Base-by-base conservation (phyloP, 2,329 filamentous ascomycete genomes). In the Hysterium pulicare region DNA sequence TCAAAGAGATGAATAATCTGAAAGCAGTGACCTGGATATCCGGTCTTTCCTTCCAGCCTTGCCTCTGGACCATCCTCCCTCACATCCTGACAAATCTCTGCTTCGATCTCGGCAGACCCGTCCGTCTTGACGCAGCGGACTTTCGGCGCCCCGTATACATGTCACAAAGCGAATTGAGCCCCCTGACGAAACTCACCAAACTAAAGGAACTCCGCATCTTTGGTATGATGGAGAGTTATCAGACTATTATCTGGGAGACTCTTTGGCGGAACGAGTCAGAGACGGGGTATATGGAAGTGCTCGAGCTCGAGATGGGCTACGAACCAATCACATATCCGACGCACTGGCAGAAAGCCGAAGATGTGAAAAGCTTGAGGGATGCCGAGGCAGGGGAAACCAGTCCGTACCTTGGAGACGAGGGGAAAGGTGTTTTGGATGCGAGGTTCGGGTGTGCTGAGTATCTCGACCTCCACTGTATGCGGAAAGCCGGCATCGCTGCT, bases 391-490 rank as follows among this genome's bases (percentile, higher is more conserved):
- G 36, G 7, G 4, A 16, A 28, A 16, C 15, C 30, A n/a, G 24
- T 40, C 15, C 30, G 4, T 30, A 1, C 41, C 62, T 57, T 35
- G 62, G 62, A 7, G 31, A 50, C 1, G 56, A 61, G 15, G 62
- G 62, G 7, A 57, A 53, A 19, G 62, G 61, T 2, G 36, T 53
- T 3, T 41, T 66, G 5, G 55, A 66, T 44, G 51, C 58, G 38
- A 33, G 30, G 0, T 48, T 56, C 19, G 62, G 62, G 1, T 54
- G 50, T 20, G 61, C 61, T n/a, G 61, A 66, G 34, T 66, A 66
- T 31, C 57, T 66, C 3, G 62, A 66, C 41, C 37, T 47, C 30
- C 49, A 55, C 21, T 58, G 55, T 30, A 65, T 65, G 33, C 52
- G 57, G 15, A 61, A 58, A 35, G 59, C 57, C 11, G 59, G 62